A percentile compares a stretch with the other conserved stretches of the same genome.
Evolutionary conservation across 495 filamentous ascomycete genomes (phyloP).

Genomic region (Penicillium argentinense): DNA sequence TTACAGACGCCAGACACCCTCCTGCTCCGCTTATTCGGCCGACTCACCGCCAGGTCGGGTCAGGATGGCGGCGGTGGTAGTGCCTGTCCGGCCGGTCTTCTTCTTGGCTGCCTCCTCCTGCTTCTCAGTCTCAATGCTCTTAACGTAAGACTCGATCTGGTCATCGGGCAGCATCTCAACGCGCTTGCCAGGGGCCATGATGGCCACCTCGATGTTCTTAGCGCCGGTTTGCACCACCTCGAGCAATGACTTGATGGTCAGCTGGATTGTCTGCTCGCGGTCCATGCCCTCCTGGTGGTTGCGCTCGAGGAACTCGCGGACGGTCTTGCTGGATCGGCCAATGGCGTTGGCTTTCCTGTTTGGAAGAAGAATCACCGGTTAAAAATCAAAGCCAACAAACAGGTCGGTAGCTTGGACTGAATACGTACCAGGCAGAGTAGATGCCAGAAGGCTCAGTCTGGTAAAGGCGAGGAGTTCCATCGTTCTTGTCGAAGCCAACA

Average conservation of each 20-base stretch:
- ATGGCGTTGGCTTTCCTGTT: constrained; percentile 98
- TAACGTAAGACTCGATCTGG: constrained; percentile 93
- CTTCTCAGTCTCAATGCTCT: constrained; percentile 98
- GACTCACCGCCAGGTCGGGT: constrained; percentile 59
- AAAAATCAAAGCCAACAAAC: constrained; percentile 5
- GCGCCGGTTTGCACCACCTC: constrained; percentile 98
- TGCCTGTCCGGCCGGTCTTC: constrained; percentile 80
- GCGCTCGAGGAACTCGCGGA: constrained; percentile 94
- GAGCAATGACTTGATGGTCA: constrained; percentile 94
- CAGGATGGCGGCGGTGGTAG: constrained; percentile 75
- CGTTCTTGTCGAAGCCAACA: constrained; percentile 93
- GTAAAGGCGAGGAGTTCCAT: constrained; percentile 82
- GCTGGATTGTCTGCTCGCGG: constrained; percentile 90
- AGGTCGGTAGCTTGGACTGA: not conserved
- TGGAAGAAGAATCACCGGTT: constrained; percentile 1
- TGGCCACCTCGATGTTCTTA: constrained; percentile 99
- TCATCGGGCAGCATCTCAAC: constrained; percentile 95
- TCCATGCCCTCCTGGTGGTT: constrained; percentile 98
- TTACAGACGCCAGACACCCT: constrained; percentile 6
- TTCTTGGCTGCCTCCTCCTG: constrained; percentile 97
- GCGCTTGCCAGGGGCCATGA: constrained; percentile 91
- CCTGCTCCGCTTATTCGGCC: constrained; percentile 15
- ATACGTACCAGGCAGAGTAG: constrained; percentile 88
- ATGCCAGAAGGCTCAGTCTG: constrained; percentile 98
- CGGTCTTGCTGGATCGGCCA: constrained; percentile 96